These are phyloP conservation scores for Penicillium dipodomyicola DNA, from an alignment of 495 filamentous ascomycete genomes.

Conservation along the genomic window DNA sequence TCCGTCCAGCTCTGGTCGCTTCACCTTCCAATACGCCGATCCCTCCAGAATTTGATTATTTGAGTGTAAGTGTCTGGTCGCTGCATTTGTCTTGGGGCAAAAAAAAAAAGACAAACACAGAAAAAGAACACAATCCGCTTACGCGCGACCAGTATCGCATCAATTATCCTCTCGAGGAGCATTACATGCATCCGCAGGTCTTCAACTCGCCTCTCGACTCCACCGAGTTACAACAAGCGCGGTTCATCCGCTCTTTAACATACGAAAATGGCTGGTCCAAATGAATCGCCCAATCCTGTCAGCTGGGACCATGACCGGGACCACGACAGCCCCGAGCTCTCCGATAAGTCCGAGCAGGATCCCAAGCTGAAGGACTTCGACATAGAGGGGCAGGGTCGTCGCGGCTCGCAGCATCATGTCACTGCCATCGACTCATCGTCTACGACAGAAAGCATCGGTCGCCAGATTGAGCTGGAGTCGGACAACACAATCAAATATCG, in stretches of 20 bases:
- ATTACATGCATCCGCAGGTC: constrained; percentile 42
- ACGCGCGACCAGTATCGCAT: not conserved
- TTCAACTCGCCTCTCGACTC: constrained; percentile 28
- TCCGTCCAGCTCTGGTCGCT: constrained; percentile 2
- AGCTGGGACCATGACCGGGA: constrained; percentile 16
- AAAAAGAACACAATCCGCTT: constrained; percentile 1
- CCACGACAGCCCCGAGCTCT: constrained; percentile 22
- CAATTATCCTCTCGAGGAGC: constrained; percentile 8
- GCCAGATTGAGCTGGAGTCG: constrained; percentile 77
- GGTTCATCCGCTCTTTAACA: constrained; percentile 39
- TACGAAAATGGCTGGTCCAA: constrained; percentile 40
- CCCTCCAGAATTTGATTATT: not conserved
- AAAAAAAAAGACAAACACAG: not conserved
- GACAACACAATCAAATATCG: constrained; percentile 79
- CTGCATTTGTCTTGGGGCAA: not conserved
- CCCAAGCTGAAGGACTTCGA: constrained; percentile 36
- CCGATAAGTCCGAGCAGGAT: constrained; percentile 27
- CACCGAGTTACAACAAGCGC: constrained; percentile 35
- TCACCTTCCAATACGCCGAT: not conserved
- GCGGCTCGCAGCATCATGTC: constrained; percentile 19
- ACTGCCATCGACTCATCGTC: constrained; percentile 31
- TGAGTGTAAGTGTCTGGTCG: not conserved
- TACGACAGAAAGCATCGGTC: constrained; percentile 52
- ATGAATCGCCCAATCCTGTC: constrained; percentile 23
- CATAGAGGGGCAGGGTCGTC: constrained; percentile 33